phyloP scores from a whole-genome alignment of 2,329 filamentous ascomycete genomes.

The Ophiostoma himal-ulmi region DNA sequence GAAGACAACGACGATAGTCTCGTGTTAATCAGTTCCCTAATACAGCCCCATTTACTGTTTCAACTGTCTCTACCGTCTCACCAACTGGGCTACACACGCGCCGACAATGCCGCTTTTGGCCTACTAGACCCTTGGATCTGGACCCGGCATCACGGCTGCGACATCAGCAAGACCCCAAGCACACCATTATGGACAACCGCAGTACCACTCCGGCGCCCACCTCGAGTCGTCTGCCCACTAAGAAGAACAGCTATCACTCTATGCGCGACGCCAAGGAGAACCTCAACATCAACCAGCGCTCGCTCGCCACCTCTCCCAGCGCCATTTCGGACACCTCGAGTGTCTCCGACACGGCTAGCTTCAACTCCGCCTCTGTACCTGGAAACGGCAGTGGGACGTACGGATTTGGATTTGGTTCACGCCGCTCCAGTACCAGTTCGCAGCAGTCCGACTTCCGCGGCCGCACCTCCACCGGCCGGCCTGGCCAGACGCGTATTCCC shows the following conservation, averaged over 20 bases:
- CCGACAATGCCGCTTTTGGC: conserved; percentile 16
- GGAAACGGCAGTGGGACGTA: not conserved
- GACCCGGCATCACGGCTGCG: not conserved
- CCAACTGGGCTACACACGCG: not conserved
- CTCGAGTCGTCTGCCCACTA: conserved; percentile 15
- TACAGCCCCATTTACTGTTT: not conserved
- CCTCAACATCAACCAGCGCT: conserved; percentile 7
- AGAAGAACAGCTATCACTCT: conserved; percentile 24
- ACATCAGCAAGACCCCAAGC: not conserved
- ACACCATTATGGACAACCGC: not conserved
- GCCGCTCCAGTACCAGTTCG: conserved; percentile 28
- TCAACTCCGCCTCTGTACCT: not conserved
- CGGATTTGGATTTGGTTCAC: conserved; percentile 18
- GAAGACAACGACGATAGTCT: not conserved
- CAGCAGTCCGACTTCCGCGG: conserved; percentile 25
- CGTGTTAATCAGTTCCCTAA: not conserved
- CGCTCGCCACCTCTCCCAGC: conserved; percentile 16
- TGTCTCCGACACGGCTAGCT: conserved; percentile 9
- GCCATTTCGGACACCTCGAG: conserved; percentile 22
- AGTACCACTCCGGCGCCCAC: not conserved
- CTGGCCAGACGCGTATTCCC: conserved; percentile 31
- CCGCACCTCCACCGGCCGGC: conserved; percentile 17
- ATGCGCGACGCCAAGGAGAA: conserved; percentile 20
- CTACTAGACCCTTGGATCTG: conserved; percentile 11
- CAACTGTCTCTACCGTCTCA: not conserved